Conservation (phyloP, 768 basidiomycete genomes). For the Lactifluus piperatus region DNA sequence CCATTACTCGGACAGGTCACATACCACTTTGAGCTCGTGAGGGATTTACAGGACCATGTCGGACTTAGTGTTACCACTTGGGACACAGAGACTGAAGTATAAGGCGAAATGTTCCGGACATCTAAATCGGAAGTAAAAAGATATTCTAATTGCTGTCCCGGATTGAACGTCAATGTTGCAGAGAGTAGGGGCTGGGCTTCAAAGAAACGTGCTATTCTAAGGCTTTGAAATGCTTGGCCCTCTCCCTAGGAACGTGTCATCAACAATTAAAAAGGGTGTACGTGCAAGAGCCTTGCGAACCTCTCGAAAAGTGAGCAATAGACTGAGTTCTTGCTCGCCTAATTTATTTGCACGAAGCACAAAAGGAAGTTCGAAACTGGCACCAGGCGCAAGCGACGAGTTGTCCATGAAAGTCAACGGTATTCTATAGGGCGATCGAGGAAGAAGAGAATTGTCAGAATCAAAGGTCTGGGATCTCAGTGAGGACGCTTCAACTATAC, state of each 20-base stretch:
- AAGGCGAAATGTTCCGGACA: slow-evolving; percentile 42
- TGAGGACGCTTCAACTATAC: not conserved
- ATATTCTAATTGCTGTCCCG: slow-evolving; percentile 40
- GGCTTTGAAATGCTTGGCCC: slow-evolving; percentile 45
- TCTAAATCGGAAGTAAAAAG: slow-evolving; percentile 48
- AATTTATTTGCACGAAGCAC: slow-evolving; percentile 41
- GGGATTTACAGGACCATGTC: slow-evolving; percentile 47
- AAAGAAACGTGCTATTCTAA: slow-evolving; percentile 44
- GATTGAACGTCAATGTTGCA: slow-evolving; percentile 41
- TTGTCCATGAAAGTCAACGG: slow-evolving; percentile 28
- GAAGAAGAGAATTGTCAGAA: slow-evolving; percentile 44
- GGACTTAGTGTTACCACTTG: slow-evolving; percentile 63
- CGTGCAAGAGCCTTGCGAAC: slow-evolving; percentile 27
- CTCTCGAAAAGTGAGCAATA: slow-evolving; percentile 63
- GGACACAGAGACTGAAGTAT: slow-evolving; percentile 37
- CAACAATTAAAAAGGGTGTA: not conserved
- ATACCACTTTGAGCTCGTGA: slow-evolving; percentile 35
- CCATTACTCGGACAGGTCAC: slow-evolving; percentile 23
- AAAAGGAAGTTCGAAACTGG: slow-evolving; percentile 43
- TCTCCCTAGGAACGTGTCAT: slow-evolving; percentile 31
- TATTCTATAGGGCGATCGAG: slow-evolving; percentile 40
- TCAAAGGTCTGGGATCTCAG: slow-evolving; percentile 32
- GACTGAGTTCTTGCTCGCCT: slow-evolving; percentile 43
- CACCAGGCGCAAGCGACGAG: slow-evolving; percentile 36
- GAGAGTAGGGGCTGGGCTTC: slow-evolving; percentile 55